Conservation (phyloP, 1,139 yeast genomes). For the Geotrichum restrictum region DNA sequence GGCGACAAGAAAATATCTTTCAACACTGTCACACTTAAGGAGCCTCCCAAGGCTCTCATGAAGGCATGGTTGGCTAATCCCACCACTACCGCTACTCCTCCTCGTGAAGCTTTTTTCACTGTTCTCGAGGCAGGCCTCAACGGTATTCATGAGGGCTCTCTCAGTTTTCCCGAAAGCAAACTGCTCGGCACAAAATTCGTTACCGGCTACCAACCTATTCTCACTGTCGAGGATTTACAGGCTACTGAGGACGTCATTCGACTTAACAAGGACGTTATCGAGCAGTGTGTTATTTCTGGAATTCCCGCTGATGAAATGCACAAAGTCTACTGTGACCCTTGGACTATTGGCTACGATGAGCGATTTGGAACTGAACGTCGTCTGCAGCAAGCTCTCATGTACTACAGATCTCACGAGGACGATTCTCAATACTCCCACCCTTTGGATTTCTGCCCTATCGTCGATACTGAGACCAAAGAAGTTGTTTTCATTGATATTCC, state of each 20-base stretch:
- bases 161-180: slow-evolving; percentile 50
- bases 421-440: slow-evolving; percentile 84
- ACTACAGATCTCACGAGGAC: slow-evolving; percentile 71
- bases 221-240: slow-evolving; percentile 65
- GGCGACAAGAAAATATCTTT: slow-evolving; percentile 48
- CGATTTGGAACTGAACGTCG: slow-evolving; percentile 75
- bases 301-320: slow-evolving; percentile 62
- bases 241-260: slow-evolving; percentile 63
- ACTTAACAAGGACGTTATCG: slow-evolving; percentile 63
- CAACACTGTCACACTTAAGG: slow-evolving; percentile 67
- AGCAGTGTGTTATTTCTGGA: slow-evolving; percentile 69
- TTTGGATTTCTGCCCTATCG: slow-evolving; percentile 76
- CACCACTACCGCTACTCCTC: slow-evolving; percentile 46
- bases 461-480: slow-evolving; percentile 65
- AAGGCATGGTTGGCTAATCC: slow-evolving; percentile 59
- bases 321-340: slow-evolving; percentile 76
- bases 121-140: slow-evolving; percentile 54
- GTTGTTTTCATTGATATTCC: slow-evolving; percentile 75
- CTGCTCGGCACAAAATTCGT: slow-evolving; percentile 49
- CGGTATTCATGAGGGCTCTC: slow-evolving; percentile 68
- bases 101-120: slow-evolving; percentile 64
- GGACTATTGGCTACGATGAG: slow-evolving; percentile 84
- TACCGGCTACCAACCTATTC: slow-evolving; percentile 67
- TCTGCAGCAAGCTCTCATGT: slow-evolving; percentile 76
- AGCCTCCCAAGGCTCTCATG: slow-evolving; percentile 61